Evolutionary conservation across 164 flowering plant species (phyloP), one percentile per base, ranked within the genome.

Genomic region (Vitis labrusca): DNA sequence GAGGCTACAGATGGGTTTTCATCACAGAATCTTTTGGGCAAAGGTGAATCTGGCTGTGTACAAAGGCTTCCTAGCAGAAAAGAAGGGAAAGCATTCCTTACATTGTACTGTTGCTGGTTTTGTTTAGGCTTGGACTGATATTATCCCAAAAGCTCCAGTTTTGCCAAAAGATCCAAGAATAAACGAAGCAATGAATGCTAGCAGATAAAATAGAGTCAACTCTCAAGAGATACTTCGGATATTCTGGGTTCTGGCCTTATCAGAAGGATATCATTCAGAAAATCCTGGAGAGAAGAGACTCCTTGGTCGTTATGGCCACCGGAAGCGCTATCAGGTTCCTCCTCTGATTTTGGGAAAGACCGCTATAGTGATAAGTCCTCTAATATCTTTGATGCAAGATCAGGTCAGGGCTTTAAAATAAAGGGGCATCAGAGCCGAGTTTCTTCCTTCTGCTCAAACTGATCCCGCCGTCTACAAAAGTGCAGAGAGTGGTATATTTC

Each of bases 381-480:
- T 87, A 17, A 63, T 88, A 64, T 81, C 89, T 27, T 63, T 88
- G 71, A 85, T 88, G 91, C 91, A 85, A 73, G 89, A 88, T 73
- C 89, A 85, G 89, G 89, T 88, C 9, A 88, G 84, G 91, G 76
- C 82, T 72, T 67, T 88, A 57, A 85, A 83, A 60, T 85, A 85
- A 57, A 70, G 86, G 12, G 91, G 88, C 14, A 80, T 88, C 72
- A 81, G 60, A 73, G 86, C 89, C 14, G 88, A 88, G 66, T 81
- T 73, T 74, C 83, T 88, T 64, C 85, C 80, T 50, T 78, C 83
- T 71, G 72, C 84, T 66, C 91, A 85, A 71, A 73, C 66, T 37
- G 78, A 85, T 76, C 6, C 56, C 2, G 50, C 79, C 65, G 91
- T 74, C 37, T 70, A 70, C 17, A 50, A 59, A 32, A 81, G 71